Base-by-base conservation (phyloP, 768 basidiomycete species). In the Lactarius akahatsu region DNA sequence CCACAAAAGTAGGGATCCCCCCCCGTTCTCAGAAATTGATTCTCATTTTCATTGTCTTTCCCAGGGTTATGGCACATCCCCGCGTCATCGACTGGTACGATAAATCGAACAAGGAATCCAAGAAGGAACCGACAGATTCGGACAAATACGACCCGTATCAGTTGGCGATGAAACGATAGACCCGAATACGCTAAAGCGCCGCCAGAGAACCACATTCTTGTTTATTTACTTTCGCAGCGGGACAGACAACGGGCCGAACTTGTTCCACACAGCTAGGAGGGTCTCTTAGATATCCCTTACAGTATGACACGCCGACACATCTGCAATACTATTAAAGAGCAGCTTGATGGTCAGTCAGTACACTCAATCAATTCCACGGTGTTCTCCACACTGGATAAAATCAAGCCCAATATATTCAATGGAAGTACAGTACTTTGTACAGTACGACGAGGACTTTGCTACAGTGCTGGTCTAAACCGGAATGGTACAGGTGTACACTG, bases 11-110 rank as follows among this genome's bases (percentile, higher is more conserved):
- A 71, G 52, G 85, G 62, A 40, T 52, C 28, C 41, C 34, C 9
- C 34, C 45, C 32, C 55, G 47, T 20, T 23, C 28, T 11, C n/a
- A 64, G 41, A 62, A 60, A 20, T 57, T 30, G 23, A 40, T 69
- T 58, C 36, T 57, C 52, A 34, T 69, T 58, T 36, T 57, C 52
- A 36, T 58, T 28, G 30, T 57, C 26, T 57, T 30, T 32, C 41
- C 11, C 71, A 90, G 89, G 73, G 85, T 91, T 16, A 77, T 78
- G 71, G 89, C 86, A 8, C 86, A 90, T 73, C 83, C 85, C 10
- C 80, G 82, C 15, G 88, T 91, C 16, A 70, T 89, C 1, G 77
- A 77, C 47, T 91, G 87, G 88, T 75, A 61, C 32, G 41, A 56
- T 4, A 10, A 28, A 56, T 8, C 23, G 32, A 20, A 41, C 41